phyloP scores from a whole-genome alignment of 2,329 filamentous ascomycete genomes.

The Cytospora piceae region DNA sequence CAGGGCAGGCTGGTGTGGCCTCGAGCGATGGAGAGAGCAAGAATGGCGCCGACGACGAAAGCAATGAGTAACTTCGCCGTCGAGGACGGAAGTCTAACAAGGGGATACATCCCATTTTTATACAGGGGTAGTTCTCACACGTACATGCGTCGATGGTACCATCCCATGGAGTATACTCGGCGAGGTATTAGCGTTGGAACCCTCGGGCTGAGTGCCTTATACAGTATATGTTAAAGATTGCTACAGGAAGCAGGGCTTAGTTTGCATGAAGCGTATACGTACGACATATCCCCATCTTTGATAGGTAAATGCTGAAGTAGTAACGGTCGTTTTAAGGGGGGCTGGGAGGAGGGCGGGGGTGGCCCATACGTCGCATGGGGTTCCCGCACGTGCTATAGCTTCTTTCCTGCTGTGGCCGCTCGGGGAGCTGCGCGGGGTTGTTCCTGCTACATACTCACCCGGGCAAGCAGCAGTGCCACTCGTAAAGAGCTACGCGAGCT shows the following conservation, averaged over 20 bases:
- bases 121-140: constrained; percentile 24
- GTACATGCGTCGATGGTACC: constrained; percentile 14
- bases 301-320: too few species aligned
- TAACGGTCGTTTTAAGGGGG: too few species aligned
- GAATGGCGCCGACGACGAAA: constrained; percentile 11
- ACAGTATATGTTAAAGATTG: background rate
- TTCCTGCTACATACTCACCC: too few species aligned
- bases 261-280: too few species aligned
- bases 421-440: too few species aligned
- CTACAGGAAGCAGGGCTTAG: background rate
- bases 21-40: constrained; percentile 11
- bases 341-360: background rate
- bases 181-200: background rate
- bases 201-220: background rate
- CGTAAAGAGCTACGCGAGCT: too few species aligned
- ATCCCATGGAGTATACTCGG: background rate
- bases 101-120: constrained; percentile 30
- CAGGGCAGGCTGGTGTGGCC: constrained; percentile 4
- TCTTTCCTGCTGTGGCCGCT: too few species aligned
- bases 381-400: background rate
- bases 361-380: background rate
- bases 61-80: constrained; percentile 21
- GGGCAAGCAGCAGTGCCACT: too few species aligned
- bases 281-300: too few species aligned
- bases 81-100: constrained; percentile 17